Percentiles rank a stretch among this genome's conserved stretches.
These are phyloP conservation scores for Neurospora sp. DNA, from an alignment of 495 filamentous ascomycete genomes.

Conservation along the genomic window DNA sequence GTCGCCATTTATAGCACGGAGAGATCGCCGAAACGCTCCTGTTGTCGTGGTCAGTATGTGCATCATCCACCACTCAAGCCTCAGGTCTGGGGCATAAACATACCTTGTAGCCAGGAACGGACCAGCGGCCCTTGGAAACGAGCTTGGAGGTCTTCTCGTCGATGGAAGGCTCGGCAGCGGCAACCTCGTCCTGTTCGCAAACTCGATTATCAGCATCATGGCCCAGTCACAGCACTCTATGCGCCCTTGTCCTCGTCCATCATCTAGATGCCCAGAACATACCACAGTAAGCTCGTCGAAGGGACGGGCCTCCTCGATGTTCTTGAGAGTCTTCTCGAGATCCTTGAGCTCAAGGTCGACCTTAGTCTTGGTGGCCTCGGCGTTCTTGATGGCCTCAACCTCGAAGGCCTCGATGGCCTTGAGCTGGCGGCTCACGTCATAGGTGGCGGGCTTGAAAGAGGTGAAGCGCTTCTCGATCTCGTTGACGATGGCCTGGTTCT, in stretches of 20 bases:
- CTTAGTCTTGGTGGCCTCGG: slow-evolving; percentile 86
- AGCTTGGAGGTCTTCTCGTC: slow-evolving; percentile 87
- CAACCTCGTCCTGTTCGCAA: slow-evolving; percentile 73
- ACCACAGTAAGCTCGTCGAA: slow-evolving; percentile 98
- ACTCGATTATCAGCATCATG: slow-evolving; percentile 10
- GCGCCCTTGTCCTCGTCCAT: not conserved
- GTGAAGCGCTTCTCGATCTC: slow-evolving; percentile 93
- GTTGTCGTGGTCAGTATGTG: slow-evolving; percentile 9
- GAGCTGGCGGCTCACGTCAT: slow-evolving; percentile 84
- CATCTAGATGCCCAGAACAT: slow-evolving; percentile 26
- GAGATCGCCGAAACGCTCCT: slow-evolving; percentile 99
- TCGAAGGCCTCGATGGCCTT: slow-evolving; percentile 98
- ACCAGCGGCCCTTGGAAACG: slow-evolving; percentile 95
- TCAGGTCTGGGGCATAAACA: slow-evolving; percentile 19
- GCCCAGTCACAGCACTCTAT: not conserved
- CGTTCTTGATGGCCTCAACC: slow-evolving; percentile 91
- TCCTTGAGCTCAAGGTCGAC: slow-evolving; percentile 89
- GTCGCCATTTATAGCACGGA: slow-evolving; percentile 63
- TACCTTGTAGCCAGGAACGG: slow-evolving; percentile 97
- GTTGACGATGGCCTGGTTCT: slow-evolving; percentile 88
- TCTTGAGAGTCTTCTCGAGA: slow-evolving; percentile 84
- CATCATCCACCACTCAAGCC: not conserved
- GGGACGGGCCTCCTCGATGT: slow-evolving; percentile 91
- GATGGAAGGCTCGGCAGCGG: slow-evolving; percentile 83
- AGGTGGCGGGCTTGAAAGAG: slow-evolving; percentile 79